Base-by-base conservation (phyloP, 1,284 basidiomycete genomes). In the Marasmius sp. region DNA sequence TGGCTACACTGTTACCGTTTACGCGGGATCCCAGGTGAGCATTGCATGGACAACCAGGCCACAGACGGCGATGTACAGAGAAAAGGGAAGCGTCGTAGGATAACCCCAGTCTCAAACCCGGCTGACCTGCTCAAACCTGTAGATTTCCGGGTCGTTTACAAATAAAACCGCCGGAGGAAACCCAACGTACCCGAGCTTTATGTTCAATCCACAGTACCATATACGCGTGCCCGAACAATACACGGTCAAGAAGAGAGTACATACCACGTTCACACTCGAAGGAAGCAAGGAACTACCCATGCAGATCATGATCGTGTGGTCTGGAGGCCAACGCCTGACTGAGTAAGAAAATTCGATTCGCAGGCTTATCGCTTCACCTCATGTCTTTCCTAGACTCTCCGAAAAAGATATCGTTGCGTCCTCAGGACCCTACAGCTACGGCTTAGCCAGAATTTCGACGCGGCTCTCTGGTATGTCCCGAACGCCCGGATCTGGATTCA, bases 201-300 rank as follows among this genome's bases (percentile, higher is more conserved):
- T 96, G 85, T 76, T 85, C 61, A 98, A 98, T 70, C 96, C 96
- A 0, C 95, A 98, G 71, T 98, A 92, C 72, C 80, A 82, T 54
- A 75, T 98, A 4, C 79, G 73, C 2, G 75, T 96, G 80, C 0
- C 70, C 74, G 7, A 71, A 65, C 49, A 64, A 66, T 20, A 22
- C 51, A 14, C 45, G 36, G 43, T 49, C 58, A 36, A 58, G 20
- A 18, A 70, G 51, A 85, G 83, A 66, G 76, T 81, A 0, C 72
- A 74, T 7, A 69, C 89, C 12, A 77, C 81, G 11, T 62, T 94
- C 8, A 77, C 78, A 2, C 72, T 89, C 37, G 82, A 86, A 62
- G 85, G 85, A 0, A 79, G 82, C 9, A 86, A 85, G 67, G 86
- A 89, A 16, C 73, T 91, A 3, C 90, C 95, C 0, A 77, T 95